Evolutionary conservation across 768 basidiomycete genomes (phyloP).

Genomic region (Dacryopinax primogenitus): DNA sequence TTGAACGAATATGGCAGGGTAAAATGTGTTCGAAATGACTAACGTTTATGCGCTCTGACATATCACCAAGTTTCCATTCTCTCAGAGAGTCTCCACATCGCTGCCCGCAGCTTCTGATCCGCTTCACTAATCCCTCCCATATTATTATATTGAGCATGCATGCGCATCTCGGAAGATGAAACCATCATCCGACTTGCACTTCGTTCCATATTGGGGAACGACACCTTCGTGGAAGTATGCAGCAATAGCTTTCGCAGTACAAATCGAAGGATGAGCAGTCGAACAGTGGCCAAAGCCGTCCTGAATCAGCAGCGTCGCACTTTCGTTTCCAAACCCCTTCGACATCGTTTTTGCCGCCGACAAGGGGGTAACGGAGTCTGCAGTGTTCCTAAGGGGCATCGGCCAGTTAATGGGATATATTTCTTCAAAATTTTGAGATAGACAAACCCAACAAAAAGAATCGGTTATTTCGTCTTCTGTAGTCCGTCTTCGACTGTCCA

Average conservation of each 20-base stretch:
- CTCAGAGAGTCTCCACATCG: too few species aligned
- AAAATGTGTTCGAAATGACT: too few species aligned
- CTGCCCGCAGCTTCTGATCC: not conserved
- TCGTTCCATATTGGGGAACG: constrained; percentile 12
- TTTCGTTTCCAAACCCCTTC: constrained; percentile 11
- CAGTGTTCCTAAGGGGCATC: constrained; percentile 16
- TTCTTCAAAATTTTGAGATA: not conserved
- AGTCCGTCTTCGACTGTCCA: constrained; percentile 16
- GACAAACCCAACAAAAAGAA: not conserved
- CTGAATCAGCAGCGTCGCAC: constrained; percentile 15
- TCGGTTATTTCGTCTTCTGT: constrained; percentile 14
- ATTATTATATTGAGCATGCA: not conserved
- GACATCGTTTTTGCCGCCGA: constrained; percentile 13
- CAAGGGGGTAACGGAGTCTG: constrained; percentile 20
- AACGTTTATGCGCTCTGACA: too few species aligned
- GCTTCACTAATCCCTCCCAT: not conserved
- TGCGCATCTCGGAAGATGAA: constrained; percentile 14
- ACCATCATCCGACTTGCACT: constrained; percentile 13
- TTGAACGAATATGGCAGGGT: too few species aligned
- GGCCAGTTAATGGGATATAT: constrained; percentile 12
- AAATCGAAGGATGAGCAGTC: constrained; percentile 16
- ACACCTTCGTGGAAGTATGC: constrained; percentile 17
- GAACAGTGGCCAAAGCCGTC: constrained; percentile 19
- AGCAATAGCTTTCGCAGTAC: constrained; percentile 14
- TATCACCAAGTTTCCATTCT: too few species aligned